A percentile compares a stretch with the other conserved stretches of the same genome.
Evolutionary conservation across 257 asterid species (phyloP).

Genomic region (Nicotiana obtusifolia): DNA sequence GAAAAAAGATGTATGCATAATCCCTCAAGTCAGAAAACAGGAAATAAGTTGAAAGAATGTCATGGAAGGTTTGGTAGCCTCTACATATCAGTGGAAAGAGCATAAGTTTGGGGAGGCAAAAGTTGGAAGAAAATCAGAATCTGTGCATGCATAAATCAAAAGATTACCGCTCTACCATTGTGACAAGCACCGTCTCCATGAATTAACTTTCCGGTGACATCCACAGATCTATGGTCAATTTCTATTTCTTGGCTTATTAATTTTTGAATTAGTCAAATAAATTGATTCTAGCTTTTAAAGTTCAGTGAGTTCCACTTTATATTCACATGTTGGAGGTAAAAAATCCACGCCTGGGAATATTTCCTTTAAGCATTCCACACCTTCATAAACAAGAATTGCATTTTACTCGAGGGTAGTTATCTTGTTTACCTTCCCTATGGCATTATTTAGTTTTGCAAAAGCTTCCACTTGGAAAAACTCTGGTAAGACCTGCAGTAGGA

Average conservation of each 20-base stretch:
- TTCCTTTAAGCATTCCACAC: not conserved
- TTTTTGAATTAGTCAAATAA: not conserved
- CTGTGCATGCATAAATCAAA: not conserved
- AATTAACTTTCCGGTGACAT: not conserved
- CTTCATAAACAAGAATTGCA: not conserved
- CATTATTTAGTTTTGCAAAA: constrained; percentile 76
- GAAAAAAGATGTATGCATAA: not conserved
- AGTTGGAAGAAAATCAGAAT: not conserved
- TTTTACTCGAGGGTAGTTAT: not conserved
- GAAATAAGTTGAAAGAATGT: not conserved
- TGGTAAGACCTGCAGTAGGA: constrained; percentile 75
- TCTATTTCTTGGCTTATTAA: not conserved
- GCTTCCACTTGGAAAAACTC: constrained; percentile 99
- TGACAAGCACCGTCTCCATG: not conserved
- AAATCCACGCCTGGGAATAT: not conserved
- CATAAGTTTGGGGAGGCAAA: not conserved
- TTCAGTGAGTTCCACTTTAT: not conserved
- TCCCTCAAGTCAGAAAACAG: not conserved
- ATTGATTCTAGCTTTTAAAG: not conserved
- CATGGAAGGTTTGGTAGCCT: not conserved
- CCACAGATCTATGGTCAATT: constrained; percentile 3
- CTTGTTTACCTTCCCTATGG: constrained; percentile 80
- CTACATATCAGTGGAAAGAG: not conserved
- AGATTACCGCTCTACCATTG: not conserved
- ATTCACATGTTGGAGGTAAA: not conserved